Evolutionary conservation across 805 yeast genomes (phyloP), one percentile per base, ranked within the genome.

Genomic region (Candida patagonica): DNA sequence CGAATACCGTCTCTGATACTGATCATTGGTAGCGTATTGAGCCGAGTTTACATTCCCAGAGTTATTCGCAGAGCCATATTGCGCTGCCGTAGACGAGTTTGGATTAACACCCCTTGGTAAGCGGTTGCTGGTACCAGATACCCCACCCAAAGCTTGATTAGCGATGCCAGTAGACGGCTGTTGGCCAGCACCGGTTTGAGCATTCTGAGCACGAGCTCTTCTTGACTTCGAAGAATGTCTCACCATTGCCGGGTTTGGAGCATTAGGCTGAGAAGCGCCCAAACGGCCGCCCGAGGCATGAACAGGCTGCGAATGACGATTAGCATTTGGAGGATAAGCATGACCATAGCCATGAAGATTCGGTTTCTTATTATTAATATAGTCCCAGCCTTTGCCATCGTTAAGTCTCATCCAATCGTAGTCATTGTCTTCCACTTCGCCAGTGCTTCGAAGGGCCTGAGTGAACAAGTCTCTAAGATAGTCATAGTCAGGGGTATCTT

Each of bases 321-420:
- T 41, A 36, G 40, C 35, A 21, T 37, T 25, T 38, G 80, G 80
- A 42, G 95, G 96, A 52, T 79, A 82, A 46, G 96, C 95, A 60
- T 87, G 92, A 26, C 96, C 96, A 60, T 88, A 88, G 31, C 97
- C 97, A 61, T 88, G 96, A 47, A 88, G 66, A 56, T 88, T 88
- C 40, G 96, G 94, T 62, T 88, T 88, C 60, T 86, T 87, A 63
- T 87, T 87, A 47, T 81, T 76, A 15, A 82, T 68, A 23, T 84
- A 74, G 63, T 92, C 97, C 95, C 96, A 89, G 40, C 97, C 97
- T 60, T 80, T 78, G 44, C 97, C 97, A 42, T 83, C 85, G 59
- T 92, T 92, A 51, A 92, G 70, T 54, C 81, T 83, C 95, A 87
- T 85, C 98, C 98, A 92, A 67, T 92, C 98, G 62, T 87, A 92